Conservation (phyloP, 2,329 filamentous ascomycete genomes). For the Sarocladium kiliense region DNA sequence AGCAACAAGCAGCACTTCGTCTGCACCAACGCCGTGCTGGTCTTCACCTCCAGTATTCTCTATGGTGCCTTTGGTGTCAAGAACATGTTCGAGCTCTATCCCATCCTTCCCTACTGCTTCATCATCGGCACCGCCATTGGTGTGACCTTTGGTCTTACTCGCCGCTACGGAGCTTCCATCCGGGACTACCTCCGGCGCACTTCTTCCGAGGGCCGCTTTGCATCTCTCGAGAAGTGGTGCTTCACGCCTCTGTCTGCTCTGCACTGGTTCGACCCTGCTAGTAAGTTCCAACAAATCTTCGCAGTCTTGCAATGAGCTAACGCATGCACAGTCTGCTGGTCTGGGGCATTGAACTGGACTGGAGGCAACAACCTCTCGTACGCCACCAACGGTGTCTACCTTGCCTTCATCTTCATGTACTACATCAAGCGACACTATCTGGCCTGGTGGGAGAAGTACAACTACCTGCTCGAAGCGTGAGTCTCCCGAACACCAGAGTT, state of each 20-base stretch:
- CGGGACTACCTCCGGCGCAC: not conserved
- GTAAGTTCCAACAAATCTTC: not conserved
- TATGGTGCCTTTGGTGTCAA: slow-evolving; percentile 16
- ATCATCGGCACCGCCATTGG: slow-evolving; percentile 23
- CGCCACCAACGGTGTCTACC: slow-evolving; percentile 32
- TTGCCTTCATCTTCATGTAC: slow-evolving; percentile 35
- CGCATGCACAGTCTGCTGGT: not conserved
- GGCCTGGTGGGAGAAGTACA: slow-evolving; percentile 38
- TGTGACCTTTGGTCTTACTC: slow-evolving; percentile 24
- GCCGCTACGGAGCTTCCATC: slow-evolving; percentile 1
- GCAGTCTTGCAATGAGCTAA: not conserved
- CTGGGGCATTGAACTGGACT: slow-evolving; percentile 16
- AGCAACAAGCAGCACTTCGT: slow-evolving; percentile 25
- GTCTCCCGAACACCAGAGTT: not conserved
- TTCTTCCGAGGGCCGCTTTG: not conserved
- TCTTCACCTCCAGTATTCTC: slow-evolving; percentile 15
- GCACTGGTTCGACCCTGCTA: slow-evolving; percentile 3
- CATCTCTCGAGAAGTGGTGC: not conserved
- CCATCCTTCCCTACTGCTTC: slow-evolving; percentile 36
- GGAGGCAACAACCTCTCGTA: slow-evolving; percentile 17
- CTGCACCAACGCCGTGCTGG: slow-evolving; percentile 13
- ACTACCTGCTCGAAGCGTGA: slow-evolving; percentile 4
- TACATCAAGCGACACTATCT: slow-evolving; percentile 27
- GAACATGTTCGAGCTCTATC: slow-evolving; percentile 33
- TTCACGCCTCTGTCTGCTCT: slow-evolving; percentile 1